Conservation (phyloP, 108 stramenopile genomes). For the Pseudonitzschia multiseries region DNA sequence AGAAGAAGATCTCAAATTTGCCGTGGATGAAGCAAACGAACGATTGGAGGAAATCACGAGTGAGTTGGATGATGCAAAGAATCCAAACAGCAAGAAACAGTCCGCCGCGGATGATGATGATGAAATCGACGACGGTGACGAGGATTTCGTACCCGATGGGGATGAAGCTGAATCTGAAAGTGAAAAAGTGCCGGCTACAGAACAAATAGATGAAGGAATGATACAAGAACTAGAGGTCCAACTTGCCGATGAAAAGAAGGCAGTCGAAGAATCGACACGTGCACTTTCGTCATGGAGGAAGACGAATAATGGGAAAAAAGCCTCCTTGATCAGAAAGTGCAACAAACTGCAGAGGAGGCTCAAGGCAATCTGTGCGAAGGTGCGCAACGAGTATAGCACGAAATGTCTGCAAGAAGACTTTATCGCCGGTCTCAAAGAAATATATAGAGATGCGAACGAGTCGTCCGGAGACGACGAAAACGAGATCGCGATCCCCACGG, state of each 20-base stretch:
- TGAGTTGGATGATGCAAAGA: slow-evolving; percentile 14
- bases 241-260: not conserved
- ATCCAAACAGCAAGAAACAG: not conserved
- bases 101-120: not conserved
- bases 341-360: slow-evolving; percentile 30
- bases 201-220: slow-evolving; percentile 6
- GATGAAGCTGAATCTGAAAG: not conserved
- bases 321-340: slow-evolving; percentile 14
- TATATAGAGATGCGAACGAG: slow-evolving; percentile 25
- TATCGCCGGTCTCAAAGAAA: slow-evolving; percentile 40
- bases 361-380: slow-evolving; percentile 39
- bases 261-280: not conserved
- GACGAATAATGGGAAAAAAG: not conserved
- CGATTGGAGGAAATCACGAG: slow-evolving; percentile 1
- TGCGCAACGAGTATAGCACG: slow-evolving; percentile 51
- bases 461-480: slow-evolving; percentile 25
- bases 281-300: slow-evolving; percentile 2
- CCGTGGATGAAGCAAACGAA: slow-evolving; percentile 30
- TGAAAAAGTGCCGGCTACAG: not conserved
- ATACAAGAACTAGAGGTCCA: slow-evolving; percentile 8
- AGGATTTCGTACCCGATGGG: slow-evolving; percentile 14
- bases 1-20: slow-evolving; percentile 37
- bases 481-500: not conserved
- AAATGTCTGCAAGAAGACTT: slow-evolving; percentile 48
- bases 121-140: slow-evolving; percentile 23